phyloP scores from a whole-genome alignment of 257 asterid genomes.

The Voacanga thouarsii region DNA sequence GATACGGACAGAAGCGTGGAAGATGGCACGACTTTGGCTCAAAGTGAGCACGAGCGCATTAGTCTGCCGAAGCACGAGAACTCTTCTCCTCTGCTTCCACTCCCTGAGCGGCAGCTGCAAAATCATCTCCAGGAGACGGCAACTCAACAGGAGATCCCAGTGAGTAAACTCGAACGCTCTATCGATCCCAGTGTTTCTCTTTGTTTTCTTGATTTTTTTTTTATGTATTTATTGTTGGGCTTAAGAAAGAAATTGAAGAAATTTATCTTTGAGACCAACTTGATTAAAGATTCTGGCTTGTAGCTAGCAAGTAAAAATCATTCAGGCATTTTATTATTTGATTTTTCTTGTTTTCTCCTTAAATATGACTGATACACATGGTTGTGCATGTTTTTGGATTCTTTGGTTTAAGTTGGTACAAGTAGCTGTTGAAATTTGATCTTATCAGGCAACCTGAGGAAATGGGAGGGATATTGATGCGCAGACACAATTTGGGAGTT shows the following conservation, averaged over 20 bases:
- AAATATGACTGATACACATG: neutral
- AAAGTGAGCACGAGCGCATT: neutral
- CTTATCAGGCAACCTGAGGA: neutral
- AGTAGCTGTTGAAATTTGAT: neutral
- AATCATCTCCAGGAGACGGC: constrained; percentile 1
- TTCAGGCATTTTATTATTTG: neutral
- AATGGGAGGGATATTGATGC: neutral
- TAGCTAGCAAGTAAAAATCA: neutral
- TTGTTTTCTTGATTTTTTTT: neutral
- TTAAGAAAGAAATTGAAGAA: neutral
- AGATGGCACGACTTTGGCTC: neutral
- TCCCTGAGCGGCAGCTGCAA: neutral
- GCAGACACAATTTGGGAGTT: neutral
- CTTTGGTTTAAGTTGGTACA: neutral
- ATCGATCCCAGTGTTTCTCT: neutral
- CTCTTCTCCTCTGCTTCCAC: neutral
- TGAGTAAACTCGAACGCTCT: neutral
- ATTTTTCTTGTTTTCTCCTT: neutral
- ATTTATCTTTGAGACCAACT: neutral
- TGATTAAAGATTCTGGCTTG: neutral
- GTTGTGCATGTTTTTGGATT: neutral
- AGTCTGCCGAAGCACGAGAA: neutral
- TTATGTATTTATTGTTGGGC: neutral
- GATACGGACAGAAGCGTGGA: too few relatives aligned
- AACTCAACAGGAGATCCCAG: neutral